Conservation (phyloP, 1,284 basidiomycete species). For the Lentinus polychrous region DNA sequence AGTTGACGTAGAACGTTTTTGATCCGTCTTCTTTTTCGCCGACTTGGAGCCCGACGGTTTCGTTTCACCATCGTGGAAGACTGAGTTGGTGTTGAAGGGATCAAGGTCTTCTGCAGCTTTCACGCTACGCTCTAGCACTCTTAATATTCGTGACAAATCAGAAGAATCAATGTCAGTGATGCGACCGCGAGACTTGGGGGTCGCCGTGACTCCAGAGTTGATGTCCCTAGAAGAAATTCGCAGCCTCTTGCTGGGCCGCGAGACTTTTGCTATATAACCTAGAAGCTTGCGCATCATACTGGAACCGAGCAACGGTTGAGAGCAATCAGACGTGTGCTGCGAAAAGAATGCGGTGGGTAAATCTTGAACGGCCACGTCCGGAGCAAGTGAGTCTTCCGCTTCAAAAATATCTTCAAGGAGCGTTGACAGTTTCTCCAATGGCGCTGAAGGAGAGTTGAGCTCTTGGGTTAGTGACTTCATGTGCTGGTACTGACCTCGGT, state of each 20-base stretch:
- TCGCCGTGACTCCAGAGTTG: conserved; percentile 28
- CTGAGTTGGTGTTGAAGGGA: conserved; percentile 45
- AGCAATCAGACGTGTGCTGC: conserved; percentile 45
- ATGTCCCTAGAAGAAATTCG: conserved; percentile 35
- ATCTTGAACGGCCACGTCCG: conserved; percentile 49
- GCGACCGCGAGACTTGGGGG: conserved; percentile 43
- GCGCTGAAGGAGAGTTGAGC: conserved; percentile 33
- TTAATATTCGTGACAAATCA: conserved; percentile 58
- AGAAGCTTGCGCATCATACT: conserved; percentile 62
- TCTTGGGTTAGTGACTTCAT: not conserved
- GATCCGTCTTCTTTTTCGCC: conserved; percentile 24
- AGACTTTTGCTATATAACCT: conserved; percentile 57
- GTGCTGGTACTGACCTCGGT: conserved; percentile 44
- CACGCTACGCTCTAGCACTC: conserved; percentile 72
- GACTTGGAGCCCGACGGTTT: conserved; percentile 23
- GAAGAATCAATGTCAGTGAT: conserved; percentile 62
- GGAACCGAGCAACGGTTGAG: conserved; percentile 53
- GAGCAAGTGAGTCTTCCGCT: conserved; percentile 75
- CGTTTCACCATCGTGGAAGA: conserved; percentile 6
- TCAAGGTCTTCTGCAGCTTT: conserved; percentile 65
- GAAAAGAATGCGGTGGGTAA: conserved; percentile 67
- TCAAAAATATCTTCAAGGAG: conserved; percentile 85
- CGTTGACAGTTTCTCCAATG: conserved; percentile 66
- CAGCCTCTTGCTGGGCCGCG: conserved; percentile 56
- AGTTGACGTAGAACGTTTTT: conserved; percentile 21